Evolutionary conservation across 805 yeast genomes (phyloP).

Genomic region (Yamadazyma philogaea): DNA sequence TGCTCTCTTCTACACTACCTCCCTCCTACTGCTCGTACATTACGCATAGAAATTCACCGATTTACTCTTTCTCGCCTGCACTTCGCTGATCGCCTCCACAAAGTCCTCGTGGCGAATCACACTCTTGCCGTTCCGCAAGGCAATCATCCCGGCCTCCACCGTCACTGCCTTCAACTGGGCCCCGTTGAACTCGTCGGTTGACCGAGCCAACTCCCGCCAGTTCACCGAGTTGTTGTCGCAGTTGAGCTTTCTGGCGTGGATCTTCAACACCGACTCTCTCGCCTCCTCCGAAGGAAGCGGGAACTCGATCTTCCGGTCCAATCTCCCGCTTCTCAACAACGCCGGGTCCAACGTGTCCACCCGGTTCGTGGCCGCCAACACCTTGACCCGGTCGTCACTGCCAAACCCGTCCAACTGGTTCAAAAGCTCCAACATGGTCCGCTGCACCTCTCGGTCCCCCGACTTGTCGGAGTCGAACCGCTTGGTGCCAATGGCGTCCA

Average conservation of each 20-base stretch:
- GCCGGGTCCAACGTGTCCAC: conserved; percentile 99
- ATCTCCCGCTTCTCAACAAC: conserved; percentile 90
- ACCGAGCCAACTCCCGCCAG: conserved; percentile 97
- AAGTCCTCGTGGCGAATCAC: conserved; percentile 95
- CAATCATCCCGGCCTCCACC: conserved; percentile 99
- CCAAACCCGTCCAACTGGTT: conserved; percentile 85
- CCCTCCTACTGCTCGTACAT: conserved; percentile 9
- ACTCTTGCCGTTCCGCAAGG: conserved; percentile 89
- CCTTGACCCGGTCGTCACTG: conserved; percentile 95
- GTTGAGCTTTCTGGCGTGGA: conserved; percentile 96
- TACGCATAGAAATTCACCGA: conserved; percentile 94
- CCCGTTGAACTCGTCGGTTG: conserved; percentile 98
- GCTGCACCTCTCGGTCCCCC: conserved; percentile 46
- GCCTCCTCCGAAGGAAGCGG: conserved; percentile 98
- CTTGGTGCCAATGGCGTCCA: conserved; percentile 47
- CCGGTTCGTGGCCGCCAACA: conserved; percentile 96
- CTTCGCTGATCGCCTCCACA: conserved; percentile 97
- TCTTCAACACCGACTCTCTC: conserved; percentile 92
- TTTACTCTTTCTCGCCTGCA: conserved; percentile 94
- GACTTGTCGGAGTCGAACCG: conserved; percentile 45
- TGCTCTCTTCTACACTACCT: too few relatives aligned
- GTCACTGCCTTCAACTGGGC: conserved; percentile 98
- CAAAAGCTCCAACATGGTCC: conserved; percentile 49
- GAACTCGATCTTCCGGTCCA: conserved; percentile 96
- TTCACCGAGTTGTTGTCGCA: conserved; percentile 81